These are phyloP conservation scores for Hypoxylon sp. DNA, from an alignment of 2,329 filamentous ascomycete genomes.

Conservation along the genomic window DNA sequence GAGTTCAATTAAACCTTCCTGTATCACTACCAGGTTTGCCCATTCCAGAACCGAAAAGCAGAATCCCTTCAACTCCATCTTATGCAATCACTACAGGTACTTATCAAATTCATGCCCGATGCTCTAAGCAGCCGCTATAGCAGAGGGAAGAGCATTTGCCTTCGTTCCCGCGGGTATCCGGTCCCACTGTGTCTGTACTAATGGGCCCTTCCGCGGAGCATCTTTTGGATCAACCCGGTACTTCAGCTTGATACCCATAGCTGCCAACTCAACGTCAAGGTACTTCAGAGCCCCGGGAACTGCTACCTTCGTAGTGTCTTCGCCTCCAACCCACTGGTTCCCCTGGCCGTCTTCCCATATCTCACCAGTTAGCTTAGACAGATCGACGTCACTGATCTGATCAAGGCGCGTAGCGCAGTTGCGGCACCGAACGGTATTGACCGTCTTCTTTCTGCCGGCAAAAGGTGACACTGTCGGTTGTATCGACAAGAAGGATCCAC, in stretches of 20 bases:
- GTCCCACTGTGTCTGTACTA: conserved; percentile 57
- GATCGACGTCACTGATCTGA: conserved; percentile 67
- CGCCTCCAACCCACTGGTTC: conserved; percentile 85
- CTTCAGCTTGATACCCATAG: conserved; percentile 96
- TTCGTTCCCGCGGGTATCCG: conserved; percentile 46
- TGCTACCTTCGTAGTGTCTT: conserved; percentile 90
- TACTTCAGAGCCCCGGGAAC: conserved; percentile 94
- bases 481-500: conserved; percentile 90
- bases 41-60: conserved; percentile 20
- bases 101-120: conserved; percentile 2
- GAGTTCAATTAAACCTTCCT: conserved; percentile 24
- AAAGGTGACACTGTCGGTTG: conserved; percentile 81
- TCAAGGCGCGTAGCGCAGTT: conserved; percentile 76
- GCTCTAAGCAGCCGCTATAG: conserved; percentile 45
- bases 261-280: conserved; percentile 92
- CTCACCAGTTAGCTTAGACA: conserved; percentile 72
- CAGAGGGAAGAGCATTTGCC: conserved; percentile 43
- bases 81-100: conserved; percentile 25
- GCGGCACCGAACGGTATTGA: conserved; percentile 81
- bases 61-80: conserved; percentile 35
- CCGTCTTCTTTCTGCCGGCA: conserved; percentile 72
- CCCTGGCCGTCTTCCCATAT: conserved; percentile 95
- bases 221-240: conserved; percentile 78
- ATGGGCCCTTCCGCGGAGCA: conserved; percentile 65
- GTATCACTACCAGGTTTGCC: conserved; percentile 16